Evolutionary conservation across 2,329 filamentous ascomycete species (phyloP), one percentile per base, ranked within the genome.

Genomic region (Penicillium paneum): DNA sequence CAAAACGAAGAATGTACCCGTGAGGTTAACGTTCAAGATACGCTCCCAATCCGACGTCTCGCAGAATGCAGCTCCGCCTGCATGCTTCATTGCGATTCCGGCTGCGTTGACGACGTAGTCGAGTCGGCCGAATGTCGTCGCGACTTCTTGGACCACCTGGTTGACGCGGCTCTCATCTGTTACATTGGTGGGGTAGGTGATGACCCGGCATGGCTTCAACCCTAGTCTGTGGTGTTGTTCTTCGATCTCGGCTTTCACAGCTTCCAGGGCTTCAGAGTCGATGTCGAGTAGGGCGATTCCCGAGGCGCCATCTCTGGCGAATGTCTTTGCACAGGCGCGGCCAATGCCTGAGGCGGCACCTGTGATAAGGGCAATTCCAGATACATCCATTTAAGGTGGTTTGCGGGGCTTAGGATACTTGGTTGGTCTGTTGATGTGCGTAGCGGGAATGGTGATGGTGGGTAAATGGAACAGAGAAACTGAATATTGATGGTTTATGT

Each of bases 1-100:
- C 0, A 78, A 59, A 2, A 78, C 67, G 53, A 71, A 75, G 54
- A 79, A 77, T 2, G 72, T 73, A 0, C 76, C 76, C 3, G 68
- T 74, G 1, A 79, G 57, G 43, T 79, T 79, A 49, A 78, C 66
- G 45, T 75, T 71, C 6, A 79, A 46, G 2, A 78, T 68, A 0
- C 70, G 67, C 2, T 75, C 64, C 73, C 74, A 79, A 44, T 77
- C 74, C 1, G 44, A 40, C 12, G 64, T 65, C 15, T 61, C 51
- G 36, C 55, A 58, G 48, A 59, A 61, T 36, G 65, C 58, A 21
- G 62, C 49, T 12, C 59, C 55, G n/a, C 56, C 57, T 42, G 46
- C n/a, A 53, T 64, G 57, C 42, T 63, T 67, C 55, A 65, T 66
- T 11, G 63, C 64, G n/a, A 62, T 57, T 8, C 59, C 59, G n/a